Base-by-base conservation (phyloP, 2,329 filamentous ascomycete species). In the Arthrobotrys sphaeroides region DNA sequence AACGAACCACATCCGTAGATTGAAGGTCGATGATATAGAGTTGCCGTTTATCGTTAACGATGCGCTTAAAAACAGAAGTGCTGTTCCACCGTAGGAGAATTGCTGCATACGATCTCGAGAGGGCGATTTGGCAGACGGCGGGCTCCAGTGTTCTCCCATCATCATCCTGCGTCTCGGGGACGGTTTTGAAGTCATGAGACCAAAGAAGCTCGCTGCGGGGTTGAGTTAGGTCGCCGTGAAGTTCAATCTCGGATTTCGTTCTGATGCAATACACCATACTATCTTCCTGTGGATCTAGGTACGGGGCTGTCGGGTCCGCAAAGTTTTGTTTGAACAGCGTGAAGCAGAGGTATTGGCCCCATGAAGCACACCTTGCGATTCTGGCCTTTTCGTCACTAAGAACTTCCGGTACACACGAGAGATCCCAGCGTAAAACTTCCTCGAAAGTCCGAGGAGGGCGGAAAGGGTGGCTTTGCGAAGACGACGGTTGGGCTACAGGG, bases 11-110 rank as follows among this genome's bases (percentile, higher is more conserved):
- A 18, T 67, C 38, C 1, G 75, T 75, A 4, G 77, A 78, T 26
- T 65, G 76, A 26, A 79, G 51, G 33, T 78, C 69, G 12, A 79
- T 20, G 22, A 80, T 45, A 5, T 78, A 77, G 28, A 80, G 78
- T 42, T 78, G 73, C 5, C 78, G 77, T 42, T 78, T 77, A 31
- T 79, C 77, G 9, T 79, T 59, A 20, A 79, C 73, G n/a, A 79
- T 77, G 18, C 68, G 70, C 18, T 77, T 78, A 20, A 45, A n/a
- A n/a, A 55, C 28, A 9, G 78, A 79, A 12, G 69, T 72, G 13
- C 76, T 61, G 20, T 80, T 80, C 78, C 78, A 80, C 10, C 78
- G 77, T 24, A 80, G 60, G 2, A 80, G 49, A 9, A 70, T 74
- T 3, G 75, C 78, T 3, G 76, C 78, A 49, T 78, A 75, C 16